These are phyloP conservation scores for Suhomyces prunicola DNA, from an alignment of 805 yeast species.

Conservation along the genomic window DNA sequence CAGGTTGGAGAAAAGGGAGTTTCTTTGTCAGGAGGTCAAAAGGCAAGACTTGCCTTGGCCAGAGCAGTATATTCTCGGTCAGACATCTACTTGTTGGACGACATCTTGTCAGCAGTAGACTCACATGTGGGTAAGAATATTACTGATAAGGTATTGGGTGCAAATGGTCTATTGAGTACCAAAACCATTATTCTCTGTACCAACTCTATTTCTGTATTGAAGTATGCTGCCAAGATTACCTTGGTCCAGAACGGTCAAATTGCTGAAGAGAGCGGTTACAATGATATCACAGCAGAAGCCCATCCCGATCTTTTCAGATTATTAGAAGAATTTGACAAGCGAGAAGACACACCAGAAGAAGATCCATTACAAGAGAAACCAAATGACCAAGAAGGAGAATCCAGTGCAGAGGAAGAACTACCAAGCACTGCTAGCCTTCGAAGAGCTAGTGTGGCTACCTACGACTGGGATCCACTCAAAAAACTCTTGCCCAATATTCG, in stretches of 20 bases:
- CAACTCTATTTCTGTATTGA: slow-evolving; percentile 22
- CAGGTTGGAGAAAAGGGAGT: slow-evolving; percentile 30
- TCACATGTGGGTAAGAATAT: slow-evolving; percentile 28
- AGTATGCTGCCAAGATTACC: slow-evolving; percentile 19
- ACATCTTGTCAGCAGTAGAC: slow-evolving; percentile 26
- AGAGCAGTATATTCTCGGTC: slow-evolving; percentile 28
- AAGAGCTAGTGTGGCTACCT: slow-evolving; percentile 53
- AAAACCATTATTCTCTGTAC: slow-evolving; percentile 28
- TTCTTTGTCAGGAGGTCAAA: slow-evolving; percentile 29
- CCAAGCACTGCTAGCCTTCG: slow-evolving; percentile 1
- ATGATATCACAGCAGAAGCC: slow-evolving; percentile 13
- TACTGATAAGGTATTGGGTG: slow-evolving; percentile 21
- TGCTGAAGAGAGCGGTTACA: slow-evolving; percentile 12
- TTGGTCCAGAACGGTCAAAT: slow-evolving; percentile 19
- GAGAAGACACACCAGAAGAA: background rate
- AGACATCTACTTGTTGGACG: slow-evolving; percentile 25
- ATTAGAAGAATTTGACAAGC: slow-evolving; percentile 36
- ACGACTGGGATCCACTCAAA: slow-evolving; percentile 39
- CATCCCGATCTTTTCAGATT: slow-evolving; percentile 31
- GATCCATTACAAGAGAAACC: too few relatives aligned
- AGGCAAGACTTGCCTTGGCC: slow-evolving; percentile 27
- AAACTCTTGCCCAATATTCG: slow-evolving; percentile 27
- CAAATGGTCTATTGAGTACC: slow-evolving; percentile 20
- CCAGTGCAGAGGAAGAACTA: background rate
- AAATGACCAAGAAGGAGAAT: too few relatives aligned